Evolutionary conservation across 2,329 filamentous ascomycete genomes (phyloP).

Genomic region (Clonostachys rosea): DNA sequence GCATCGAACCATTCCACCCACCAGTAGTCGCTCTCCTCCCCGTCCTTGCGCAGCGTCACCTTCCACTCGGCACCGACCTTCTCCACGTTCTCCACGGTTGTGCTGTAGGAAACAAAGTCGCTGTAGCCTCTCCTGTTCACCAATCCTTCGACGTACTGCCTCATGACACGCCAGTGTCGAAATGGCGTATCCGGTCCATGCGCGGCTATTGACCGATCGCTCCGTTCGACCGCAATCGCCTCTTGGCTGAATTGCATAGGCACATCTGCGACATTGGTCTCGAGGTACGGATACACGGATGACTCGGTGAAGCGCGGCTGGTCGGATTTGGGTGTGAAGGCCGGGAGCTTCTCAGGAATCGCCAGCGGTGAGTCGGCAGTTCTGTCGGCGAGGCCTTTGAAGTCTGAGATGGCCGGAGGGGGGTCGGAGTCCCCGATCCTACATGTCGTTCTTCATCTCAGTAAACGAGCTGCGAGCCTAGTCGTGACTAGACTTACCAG

Average conservation of each 20-base stretch:
- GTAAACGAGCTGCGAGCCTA: background rate
- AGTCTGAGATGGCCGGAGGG: conserved; percentile 34
- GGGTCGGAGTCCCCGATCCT: conserved; percentile 35
- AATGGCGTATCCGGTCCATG: conserved; percentile 58
- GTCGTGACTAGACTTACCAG: conserved; percentile 37
- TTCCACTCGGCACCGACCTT: conserved; percentile 46
- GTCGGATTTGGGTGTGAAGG: conserved; percentile 29
- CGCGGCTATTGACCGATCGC: conserved; percentile 17
- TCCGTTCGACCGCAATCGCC: conserved; percentile 35
- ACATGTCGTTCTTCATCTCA: background rate
- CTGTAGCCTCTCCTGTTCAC: conserved; percentile 48
- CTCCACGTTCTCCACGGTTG: conserved; percentile 55
- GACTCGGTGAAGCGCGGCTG: conserved; percentile 51
- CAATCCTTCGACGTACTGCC: conserved; percentile 46
- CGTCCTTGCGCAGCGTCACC: conserved; percentile 36
- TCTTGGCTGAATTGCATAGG: conserved; percentile 59
- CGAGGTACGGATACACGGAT: conserved; percentile 57
- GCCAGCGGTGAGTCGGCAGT: conserved; percentile 42
- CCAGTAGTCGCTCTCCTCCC: conserved; percentile 46
- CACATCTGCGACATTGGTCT: conserved; percentile 57
- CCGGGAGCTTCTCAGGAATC: conserved; percentile 42
- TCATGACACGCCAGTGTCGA: conserved; percentile 53
- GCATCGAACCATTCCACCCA: conserved; percentile 60
- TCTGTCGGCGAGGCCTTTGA: conserved; percentile 39
- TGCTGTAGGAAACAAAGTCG: conserved; percentile 47